Conservation (phyloP, 371 early-diverging fungal species). For the Mucor mucedo region DNA sequence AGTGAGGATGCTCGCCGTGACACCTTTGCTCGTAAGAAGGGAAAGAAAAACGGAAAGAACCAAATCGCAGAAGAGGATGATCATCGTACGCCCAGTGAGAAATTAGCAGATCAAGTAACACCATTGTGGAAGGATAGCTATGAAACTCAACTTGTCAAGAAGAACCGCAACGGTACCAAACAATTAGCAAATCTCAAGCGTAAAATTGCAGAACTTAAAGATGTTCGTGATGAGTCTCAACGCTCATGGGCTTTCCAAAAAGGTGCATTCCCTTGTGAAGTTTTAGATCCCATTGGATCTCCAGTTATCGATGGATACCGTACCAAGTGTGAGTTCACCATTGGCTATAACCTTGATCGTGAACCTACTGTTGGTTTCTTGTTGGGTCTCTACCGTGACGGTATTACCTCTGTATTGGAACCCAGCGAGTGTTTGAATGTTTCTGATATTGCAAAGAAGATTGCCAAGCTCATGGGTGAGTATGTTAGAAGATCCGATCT, state of each 20-base stretch:
- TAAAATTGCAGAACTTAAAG: constrained; percentile 29
- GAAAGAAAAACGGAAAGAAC: constrained; percentile 17
- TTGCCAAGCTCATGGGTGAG: constrained; percentile 48
- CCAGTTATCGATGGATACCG: constrained; percentile 73
- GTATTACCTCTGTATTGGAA: constrained; percentile 54
- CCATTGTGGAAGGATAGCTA: constrained; percentile 62
- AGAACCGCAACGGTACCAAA: constrained; percentile 34
- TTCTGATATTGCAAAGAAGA: constrained; percentile 46
- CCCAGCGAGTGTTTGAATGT: constrained; percentile 55
- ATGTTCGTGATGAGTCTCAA: constrained; percentile 30
- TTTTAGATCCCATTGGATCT: constrained; percentile 63
- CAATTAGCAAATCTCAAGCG: constrained; percentile 35
- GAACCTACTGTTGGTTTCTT: constrained; percentile 69
- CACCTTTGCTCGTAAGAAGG: constrained; percentile 20
- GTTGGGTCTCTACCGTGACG: constrained; percentile 65
- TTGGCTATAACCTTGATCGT: constrained; percentile 62
- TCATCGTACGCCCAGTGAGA: constrained; percentile 61
- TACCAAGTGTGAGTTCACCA: constrained; percentile 82
- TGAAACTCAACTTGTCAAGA: constrained; percentile 46
- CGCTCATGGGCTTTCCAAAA: constrained; percentile 35
- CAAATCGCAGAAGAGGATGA: constrained; percentile 37
- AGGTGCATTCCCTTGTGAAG: constrained; percentile 47
- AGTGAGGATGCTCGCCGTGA: constrained; percentile 33
- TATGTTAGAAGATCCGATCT: constrained; percentile 46
- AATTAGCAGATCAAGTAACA: constrained; percentile 76